Base-by-base conservation (phyloP, 2,329 filamentous ascomycete genomes). In the Penicillium olsonii region DNA sequence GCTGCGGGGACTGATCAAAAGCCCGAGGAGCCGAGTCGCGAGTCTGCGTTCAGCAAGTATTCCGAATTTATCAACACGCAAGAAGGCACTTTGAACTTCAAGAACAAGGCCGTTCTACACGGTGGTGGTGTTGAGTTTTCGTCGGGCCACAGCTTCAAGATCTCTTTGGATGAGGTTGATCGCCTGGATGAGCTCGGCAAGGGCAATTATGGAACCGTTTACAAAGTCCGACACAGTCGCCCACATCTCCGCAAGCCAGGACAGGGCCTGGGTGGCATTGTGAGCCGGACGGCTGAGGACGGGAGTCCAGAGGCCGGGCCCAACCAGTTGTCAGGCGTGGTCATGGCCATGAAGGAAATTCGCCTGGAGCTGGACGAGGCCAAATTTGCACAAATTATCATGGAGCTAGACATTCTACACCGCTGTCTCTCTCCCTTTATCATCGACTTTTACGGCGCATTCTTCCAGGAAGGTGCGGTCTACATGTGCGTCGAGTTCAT, bases 291-390 rank as follows among this genome's bases (percentile, higher is more conserved):
- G 11, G 10, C 51, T 3, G 62, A 61, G 6, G 55, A 59, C 10
- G 19, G 34, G 9, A 59, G 49, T n/a, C 33, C 58, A 1, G 51
- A 57, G 3, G 8, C 46, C 6, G 56, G 53, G 9, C 26, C 54
- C 15, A 66, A 67, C 46, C 62, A 64, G 24, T 58, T 71, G 10
- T 69, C 75, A 0, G 91, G 92, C 15, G 83, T 88, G 42, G 79
- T 96, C 52, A 97, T 99, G 94, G 94, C 94, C 12, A 99, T 99
- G 94, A 99, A 99, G 70, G 94, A 99, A 72, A 95, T 99, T 62
- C 84, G 94, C 17, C 78, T 99, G 9, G 94, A 99, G 70, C 79
- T 99, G 45, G 94, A 99, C 65, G 94, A 99, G 69, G 87, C 90
- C 55, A 99, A 99, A 71, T 96, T 99, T 67, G 87, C 90, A 6